Percentiles rank a stretch among this genome's conserved stretches.
phyloP scores from a whole-genome alignment of 2,329 filamentous ascomycete species.

The Hymenoscyphus repandus region DNA sequence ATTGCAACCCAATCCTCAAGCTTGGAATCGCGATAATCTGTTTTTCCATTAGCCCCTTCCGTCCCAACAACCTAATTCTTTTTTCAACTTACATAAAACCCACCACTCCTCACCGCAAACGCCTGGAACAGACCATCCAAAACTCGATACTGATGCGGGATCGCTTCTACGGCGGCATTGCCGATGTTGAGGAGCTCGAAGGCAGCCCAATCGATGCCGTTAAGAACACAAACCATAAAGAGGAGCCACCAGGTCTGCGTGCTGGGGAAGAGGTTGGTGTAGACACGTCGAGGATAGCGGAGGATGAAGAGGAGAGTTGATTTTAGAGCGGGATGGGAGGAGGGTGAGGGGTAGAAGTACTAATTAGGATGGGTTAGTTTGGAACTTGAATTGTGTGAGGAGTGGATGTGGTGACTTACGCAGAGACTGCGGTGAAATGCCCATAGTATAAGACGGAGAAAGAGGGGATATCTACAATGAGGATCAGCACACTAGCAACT shows the following conservation, averaged over 20 bases:
- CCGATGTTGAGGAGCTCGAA: conserved; percentile 63
- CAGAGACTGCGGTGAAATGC: conserved; percentile 38
- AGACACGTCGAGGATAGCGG: conserved; percentile 52
- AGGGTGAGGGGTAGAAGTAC: conserved; percentile 35
- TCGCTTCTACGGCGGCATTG: conserved; percentile 47
- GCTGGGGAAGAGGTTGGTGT: conserved; percentile 59
- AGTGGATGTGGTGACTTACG: too few relatives aligned
- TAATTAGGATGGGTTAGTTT: too few relatives aligned
- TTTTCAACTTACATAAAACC: conserved; percentile 50
- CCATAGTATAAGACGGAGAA: conserved; percentile 54
- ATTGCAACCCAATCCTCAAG: conserved; percentile 50
- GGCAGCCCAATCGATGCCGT: conserved; percentile 58
- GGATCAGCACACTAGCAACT: too few relatives aligned
- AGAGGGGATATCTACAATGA: conserved; percentile 40
- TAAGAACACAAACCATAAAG: conserved; percentile 54
- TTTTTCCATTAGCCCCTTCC: too few relatives aligned
- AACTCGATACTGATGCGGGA: conserved; percentile 49
- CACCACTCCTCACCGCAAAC: conserved; percentile 58
- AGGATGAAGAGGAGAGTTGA: conserved; percentile 50
- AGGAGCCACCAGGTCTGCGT: conserved; percentile 62
- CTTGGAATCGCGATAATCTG: conserved; percentile 47
- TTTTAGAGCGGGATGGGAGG: conserved; percentile 38
- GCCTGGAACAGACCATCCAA: conserved; percentile 63
- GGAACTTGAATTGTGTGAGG: too few relatives aligned
- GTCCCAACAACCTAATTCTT: too few relatives aligned